These are phyloP conservation scores for Eragrostis tef DNA, from an alignment of 202 grass and related monocot species.

Conservation along the genomic window DNA sequence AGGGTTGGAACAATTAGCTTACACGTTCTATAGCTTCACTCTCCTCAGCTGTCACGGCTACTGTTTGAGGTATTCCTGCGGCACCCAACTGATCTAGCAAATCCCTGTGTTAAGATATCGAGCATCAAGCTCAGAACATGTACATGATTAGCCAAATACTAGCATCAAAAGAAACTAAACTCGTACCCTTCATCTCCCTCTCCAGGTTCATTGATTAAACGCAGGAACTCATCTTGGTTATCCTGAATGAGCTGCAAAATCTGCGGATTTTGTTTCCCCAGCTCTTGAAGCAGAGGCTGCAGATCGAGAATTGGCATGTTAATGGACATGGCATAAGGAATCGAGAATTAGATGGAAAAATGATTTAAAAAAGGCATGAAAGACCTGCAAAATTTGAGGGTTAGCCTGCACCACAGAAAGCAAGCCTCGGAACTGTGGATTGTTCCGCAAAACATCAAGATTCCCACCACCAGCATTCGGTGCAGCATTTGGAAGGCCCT, in stretches of 20 bases:
- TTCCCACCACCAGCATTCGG: constrained; percentile 67
- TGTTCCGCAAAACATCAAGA: constrained; percentile 80
- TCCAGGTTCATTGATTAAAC: constrained; percentile 82
- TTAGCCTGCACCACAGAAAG: constrained; percentile 82
- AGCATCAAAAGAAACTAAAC: not conserved
- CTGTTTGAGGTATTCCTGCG: constrained; percentile 51
- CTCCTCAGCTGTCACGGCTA: constrained; percentile 82
- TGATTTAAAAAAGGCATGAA: not conserved
- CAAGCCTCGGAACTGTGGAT: constrained; percentile 72
- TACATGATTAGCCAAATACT: not conserved
- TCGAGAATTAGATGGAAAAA: not conserved
- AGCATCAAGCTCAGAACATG: not conserved
- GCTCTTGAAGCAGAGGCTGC: constrained; percentile 95
- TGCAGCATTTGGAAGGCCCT: constrained; percentile 73
- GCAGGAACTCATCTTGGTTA: constrained; percentile 88
- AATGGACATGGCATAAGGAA: not conserved
- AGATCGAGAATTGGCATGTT: constrained; percentile 15
- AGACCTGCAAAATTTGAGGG: constrained; percentile 83
- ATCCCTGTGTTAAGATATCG: constrained; percentile 47
- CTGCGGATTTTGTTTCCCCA: constrained; percentile 93
- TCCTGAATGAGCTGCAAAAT: constrained; percentile 93
- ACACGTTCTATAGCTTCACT: constrained; percentile 93
- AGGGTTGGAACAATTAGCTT: too few species aligned
- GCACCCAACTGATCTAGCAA: constrained; percentile 74
- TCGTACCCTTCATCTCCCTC: constrained; percentile 83